A percentile compares a stretch with the other conserved stretches of the same genome.
Conservation (phyloP, 2,329 filamentous ascomycete genomes). For the Geosmithia morbida region DNA sequence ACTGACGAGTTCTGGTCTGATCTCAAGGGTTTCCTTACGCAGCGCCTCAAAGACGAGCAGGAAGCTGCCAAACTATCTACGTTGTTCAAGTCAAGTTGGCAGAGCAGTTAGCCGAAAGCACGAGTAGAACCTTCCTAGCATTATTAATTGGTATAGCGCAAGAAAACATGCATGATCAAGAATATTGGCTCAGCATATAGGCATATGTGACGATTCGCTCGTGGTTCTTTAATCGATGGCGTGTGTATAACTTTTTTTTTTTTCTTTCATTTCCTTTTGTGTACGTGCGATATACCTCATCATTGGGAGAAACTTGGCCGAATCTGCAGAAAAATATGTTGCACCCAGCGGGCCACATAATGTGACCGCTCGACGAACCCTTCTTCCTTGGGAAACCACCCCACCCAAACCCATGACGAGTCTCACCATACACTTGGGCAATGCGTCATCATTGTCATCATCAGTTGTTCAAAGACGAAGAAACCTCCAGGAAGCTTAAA, state of each 20-base stretch:
- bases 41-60: constrained; percentile 59
- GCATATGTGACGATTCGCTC: too few species aligned
- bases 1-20: constrained; percentile 77
- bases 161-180: background rate
- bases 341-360: constrained; percentile 7
- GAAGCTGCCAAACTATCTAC: constrained; percentile 48
- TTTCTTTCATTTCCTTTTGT: constrained; percentile 10
- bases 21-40: constrained; percentile 64
- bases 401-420: background rate
- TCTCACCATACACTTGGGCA: constrained; percentile 5
- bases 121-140: background rate
- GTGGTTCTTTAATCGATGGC: too few species aligned
- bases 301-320: constrained; percentile 7
- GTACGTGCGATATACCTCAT: constrained; percentile 12
- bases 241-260: constrained; percentile 5
- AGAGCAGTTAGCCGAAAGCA: constrained; percentile 23
- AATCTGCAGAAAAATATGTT: constrained; percentile 11
- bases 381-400: background rate
- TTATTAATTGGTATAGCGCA: background rate
- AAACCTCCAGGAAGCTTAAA: constrained; percentile 12
- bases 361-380: constrained; percentile 2
- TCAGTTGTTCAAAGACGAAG: constrained; percentile 8
- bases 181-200: background rate
- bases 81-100: constrained; percentile 61
- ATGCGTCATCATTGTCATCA: constrained; percentile 10